phyloP scores from a whole-genome alignment of 2,329 filamentous ascomycete genomes.

The Phialophora expanda region DNA sequence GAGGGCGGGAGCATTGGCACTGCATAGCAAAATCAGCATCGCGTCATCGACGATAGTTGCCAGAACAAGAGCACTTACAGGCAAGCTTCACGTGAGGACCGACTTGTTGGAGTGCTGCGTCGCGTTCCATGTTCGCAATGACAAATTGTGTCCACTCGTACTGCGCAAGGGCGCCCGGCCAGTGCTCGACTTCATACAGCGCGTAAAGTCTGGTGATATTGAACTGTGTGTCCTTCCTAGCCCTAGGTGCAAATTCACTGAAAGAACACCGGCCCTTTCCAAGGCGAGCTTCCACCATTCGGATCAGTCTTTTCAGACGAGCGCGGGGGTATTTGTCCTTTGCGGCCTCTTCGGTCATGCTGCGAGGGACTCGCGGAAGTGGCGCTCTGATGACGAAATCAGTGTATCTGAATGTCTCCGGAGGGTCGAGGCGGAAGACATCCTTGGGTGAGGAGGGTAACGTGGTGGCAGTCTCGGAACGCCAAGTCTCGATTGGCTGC shows the following conservation, averaged over 20 bases:
- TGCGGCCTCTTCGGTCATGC: slow-evolving; percentile 8
- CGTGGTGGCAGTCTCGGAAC: background rate
- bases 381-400: slow-evolving; percentile 30
- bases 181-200: slow-evolving; percentile 31
- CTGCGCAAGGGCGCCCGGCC: slow-evolving; percentile 26
- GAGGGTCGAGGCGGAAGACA: slow-evolving; percentile 21
- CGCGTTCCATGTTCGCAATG: slow-evolving; percentile 29
- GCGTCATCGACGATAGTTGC: background rate
- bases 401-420: slow-evolving; percentile 16
- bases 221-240: slow-evolving; percentile 15
- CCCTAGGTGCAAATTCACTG: background rate
- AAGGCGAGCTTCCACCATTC: slow-evolving; percentile 16
- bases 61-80: slow-evolving; percentile 14
- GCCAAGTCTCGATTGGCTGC: background rate
- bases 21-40: slow-evolving; percentile 7
- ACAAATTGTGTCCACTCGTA: slow-evolving; percentile 31
- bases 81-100: slow-evolving; percentile 5
- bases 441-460: slow-evolving; percentile 7
- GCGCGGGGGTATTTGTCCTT: slow-evolving; percentile 8
- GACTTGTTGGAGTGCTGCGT: slow-evolving; percentile 9
- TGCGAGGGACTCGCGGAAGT: slow-evolving; percentile 9
- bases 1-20: slow-evolving; percentile 23
- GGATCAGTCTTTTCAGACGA: slow-evolving; percentile 19
- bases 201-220: slow-evolving; percentile 30
- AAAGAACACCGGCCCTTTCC: slow-evolving; percentile 24